phyloP scores from a whole-genome alignment of 495 filamentous ascomycete genomes.

The Neurospora sublineolata region DNA sequence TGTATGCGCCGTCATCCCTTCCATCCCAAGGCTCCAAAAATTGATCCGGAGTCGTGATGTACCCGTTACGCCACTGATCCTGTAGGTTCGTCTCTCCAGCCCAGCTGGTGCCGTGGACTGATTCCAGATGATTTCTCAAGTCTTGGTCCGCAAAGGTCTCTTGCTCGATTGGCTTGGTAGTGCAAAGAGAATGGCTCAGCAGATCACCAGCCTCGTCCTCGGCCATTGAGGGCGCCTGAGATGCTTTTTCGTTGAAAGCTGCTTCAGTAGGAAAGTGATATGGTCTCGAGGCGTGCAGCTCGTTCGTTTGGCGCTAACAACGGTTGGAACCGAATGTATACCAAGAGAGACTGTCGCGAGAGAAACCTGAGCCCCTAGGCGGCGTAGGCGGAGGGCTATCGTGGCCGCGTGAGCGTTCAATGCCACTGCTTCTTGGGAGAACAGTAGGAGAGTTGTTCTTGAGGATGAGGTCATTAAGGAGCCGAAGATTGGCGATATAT shows the following conservation, averaged over 20 bases:
- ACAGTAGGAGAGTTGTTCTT: not conserved
- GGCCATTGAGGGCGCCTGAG: not conserved
- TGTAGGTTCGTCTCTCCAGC: not conserved
- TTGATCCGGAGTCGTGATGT: not conserved
- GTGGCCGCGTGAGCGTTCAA: slow-evolving; percentile 4
- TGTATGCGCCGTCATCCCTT: slow-evolving; percentile 20
- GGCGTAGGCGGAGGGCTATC: slow-evolving; percentile 4
- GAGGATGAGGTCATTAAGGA: slow-evolving; percentile 21
- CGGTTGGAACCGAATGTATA: not conserved
- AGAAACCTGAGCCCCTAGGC: slow-evolving; percentile 10
- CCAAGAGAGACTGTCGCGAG: not conserved
- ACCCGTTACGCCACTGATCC: not conserved
- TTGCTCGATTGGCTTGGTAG: not conserved
- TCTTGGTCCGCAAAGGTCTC: not conserved
- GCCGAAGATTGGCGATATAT: slow-evolving; percentile 23
- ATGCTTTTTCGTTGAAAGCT: not conserved
- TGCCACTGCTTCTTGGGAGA: not conserved
- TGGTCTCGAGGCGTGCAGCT: slow-evolving; percentile 14
- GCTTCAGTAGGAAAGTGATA: not conserved
- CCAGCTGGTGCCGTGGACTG: not conserved
- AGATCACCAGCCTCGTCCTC: not conserved
- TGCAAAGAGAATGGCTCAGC: not conserved
- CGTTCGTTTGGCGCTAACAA: slow-evolving; percentile 12
- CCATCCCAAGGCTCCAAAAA: slow-evolving; percentile 4
- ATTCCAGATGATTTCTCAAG: not conserved